phyloP scores from a whole-genome alignment of 495 filamentous ascomycete species.

The Daldinia caldariorum region DNA sequence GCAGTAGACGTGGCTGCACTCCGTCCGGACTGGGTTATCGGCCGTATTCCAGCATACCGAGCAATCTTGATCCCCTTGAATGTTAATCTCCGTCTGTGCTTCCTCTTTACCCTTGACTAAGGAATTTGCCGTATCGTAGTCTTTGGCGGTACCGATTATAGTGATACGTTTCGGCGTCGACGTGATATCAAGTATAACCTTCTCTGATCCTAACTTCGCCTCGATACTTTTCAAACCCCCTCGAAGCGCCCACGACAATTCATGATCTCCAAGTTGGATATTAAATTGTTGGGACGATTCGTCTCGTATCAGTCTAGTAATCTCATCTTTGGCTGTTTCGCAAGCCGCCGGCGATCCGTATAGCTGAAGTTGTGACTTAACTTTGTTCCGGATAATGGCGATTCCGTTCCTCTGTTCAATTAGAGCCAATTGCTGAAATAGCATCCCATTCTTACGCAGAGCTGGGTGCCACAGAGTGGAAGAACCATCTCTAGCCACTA shows the following conservation, averaged over 20 bases:
- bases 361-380: conserved; percentile 44
- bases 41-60: conserved; percentile 55
- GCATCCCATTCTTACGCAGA: conserved; percentile 33
- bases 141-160: conserved; percentile 41
- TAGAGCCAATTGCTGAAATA: conserved; percentile 29
- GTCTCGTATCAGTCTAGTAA: conserved; percentile 38
- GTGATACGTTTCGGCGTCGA: conserved; percentile 47
- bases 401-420: conserved; percentile 39
- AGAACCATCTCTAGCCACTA: conserved; percentile 29
- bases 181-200: conserved; percentile 46
- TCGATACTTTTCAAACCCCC: conserved; percentile 54
- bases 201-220: conserved; percentile 47
- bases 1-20: conserved; percentile 59
- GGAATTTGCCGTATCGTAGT: conserved; percentile 34
- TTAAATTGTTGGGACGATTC: conserved; percentile 36
- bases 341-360: conserved; percentile 41
- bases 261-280: conserved; percentile 39
- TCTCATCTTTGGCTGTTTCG: conserved; percentile 5
- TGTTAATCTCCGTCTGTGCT: neutral
- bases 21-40: conserved; percentile 50
- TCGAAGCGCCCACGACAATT: conserved; percentile 50
- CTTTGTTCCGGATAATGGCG: conserved; percentile 48
- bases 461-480: conserved; percentile 45
- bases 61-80: conserved; percentile 43
- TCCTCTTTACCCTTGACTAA: conserved; percentile 19